These are phyloP conservation scores for Gossypium mustelinum DNA, from an alignment of 345 rosid genomes.

Conservation along the genomic window DNA sequence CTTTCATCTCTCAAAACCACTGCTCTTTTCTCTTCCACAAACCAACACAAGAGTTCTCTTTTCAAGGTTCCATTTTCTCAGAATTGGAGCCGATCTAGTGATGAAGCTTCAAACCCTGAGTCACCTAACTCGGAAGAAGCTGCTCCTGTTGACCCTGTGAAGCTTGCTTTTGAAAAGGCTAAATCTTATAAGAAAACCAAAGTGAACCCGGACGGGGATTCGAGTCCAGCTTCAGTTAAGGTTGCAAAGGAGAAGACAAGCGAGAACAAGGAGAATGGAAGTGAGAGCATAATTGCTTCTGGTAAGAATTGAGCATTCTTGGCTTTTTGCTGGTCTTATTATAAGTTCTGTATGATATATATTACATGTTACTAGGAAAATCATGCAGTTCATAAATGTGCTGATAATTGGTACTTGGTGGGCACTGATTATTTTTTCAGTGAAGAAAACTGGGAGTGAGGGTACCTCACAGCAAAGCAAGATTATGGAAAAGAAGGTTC, in stretches of 20 bases:
- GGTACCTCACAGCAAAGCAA: slow-evolving; percentile 23
- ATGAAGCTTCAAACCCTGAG: slow-evolving; percentile 22
- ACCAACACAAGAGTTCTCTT: slow-evolving; percentile 21
- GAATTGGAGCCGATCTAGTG: slow-evolving; percentile 24
- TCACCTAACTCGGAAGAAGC: slow-evolving; percentile 20
- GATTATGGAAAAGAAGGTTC: slow-evolving; percentile 23
- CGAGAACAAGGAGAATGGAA: slow-evolving; percentile 31
- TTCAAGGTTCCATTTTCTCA: slow-evolving; percentile 32
- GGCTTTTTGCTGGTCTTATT: background rate
- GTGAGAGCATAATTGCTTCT: slow-evolving; percentile 19
- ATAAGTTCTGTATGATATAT: background rate
- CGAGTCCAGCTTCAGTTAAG: slow-evolving; percentile 30
- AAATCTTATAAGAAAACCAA: slow-evolving; percentile 42
- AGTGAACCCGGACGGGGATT: slow-evolving; percentile 15
- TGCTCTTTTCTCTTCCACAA: slow-evolving; percentile 27
- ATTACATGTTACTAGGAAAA: background rate
- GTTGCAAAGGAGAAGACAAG: slow-evolving; percentile 40
- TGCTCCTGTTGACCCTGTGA: slow-evolving; percentile 45
- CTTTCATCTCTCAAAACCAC: slow-evolving; percentile 37
- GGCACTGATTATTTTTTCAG: slow-evolving; percentile 28
- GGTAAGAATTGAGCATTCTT: slow-evolving; percentile 19
- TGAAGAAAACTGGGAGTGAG: slow-evolving; percentile 29
- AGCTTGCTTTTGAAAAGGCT: slow-evolving; percentile 70
- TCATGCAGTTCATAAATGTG: background rate
- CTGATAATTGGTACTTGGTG: slow-evolving; percentile 21